Conservation (phyloP, 805 yeast genomes). For the Saturnispora besseyi region DNA sequence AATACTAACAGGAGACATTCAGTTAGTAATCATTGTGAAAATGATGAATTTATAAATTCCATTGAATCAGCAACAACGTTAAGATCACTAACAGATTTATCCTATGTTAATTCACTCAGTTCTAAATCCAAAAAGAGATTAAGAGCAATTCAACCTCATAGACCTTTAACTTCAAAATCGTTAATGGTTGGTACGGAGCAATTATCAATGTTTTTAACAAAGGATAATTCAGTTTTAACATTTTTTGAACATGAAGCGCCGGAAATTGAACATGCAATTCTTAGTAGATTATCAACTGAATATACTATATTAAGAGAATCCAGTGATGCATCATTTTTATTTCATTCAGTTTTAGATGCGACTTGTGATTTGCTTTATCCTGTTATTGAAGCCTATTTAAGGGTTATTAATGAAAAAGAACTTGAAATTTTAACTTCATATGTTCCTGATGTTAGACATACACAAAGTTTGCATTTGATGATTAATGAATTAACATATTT, state of each 20-base stretch:
- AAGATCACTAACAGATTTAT: constrained; percentile 29
- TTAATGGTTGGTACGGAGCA: constrained; percentile 47
- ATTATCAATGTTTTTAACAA: constrained; percentile 40
- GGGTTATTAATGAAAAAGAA: constrained; percentile 41
- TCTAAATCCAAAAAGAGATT: constrained; percentile 17
- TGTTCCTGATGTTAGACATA: constrained; percentile 40
- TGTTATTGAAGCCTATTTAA: constrained; percentile 42
- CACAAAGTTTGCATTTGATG: constrained; percentile 45
- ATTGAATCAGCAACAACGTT: constrained; percentile 17
- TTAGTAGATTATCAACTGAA: constrained; percentile 36
- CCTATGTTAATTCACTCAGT: constrained; percentile 14
- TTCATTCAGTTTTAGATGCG: constrained; percentile 48
- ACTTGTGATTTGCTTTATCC: constrained; percentile 46
- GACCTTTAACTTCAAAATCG: constrained; percentile 37
- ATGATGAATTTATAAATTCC: constrained; percentile 3
- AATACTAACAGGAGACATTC: no score
- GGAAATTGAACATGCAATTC: constrained; percentile 43
- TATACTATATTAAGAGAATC: constrained; percentile 42
- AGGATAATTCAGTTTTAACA: constrained; percentile 40
- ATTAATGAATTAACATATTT: constrained; percentile 43
- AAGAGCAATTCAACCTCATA: constrained; percentile 29
- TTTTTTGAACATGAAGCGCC: constrained; percentile 50
- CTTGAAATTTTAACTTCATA: constrained; percentile 36
- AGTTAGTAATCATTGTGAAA: not conserved
- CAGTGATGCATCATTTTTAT: constrained; percentile 41